Evolutionary conservation across 2,329 filamentous ascomycete species (phyloP), one percentile per base, ranked within the genome.

Genomic region (Nemania sp.): DNA sequence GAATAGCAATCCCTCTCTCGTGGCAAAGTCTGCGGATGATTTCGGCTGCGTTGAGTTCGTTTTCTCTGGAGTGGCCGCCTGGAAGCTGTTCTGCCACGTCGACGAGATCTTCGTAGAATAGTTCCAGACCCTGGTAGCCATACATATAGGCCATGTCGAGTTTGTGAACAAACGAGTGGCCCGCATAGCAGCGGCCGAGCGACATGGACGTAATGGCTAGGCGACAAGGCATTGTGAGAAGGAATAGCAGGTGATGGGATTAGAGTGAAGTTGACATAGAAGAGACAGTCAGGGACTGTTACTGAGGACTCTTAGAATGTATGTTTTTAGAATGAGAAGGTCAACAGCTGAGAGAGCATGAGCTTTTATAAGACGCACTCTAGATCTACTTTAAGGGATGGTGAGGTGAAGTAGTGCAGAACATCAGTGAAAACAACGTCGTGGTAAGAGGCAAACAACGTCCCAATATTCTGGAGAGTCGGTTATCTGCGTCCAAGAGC

Each of bases 151-250:
- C 89, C 73, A 84, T 81, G 66, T 85, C 78, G 43, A 93, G 79
- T 66, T 91, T 93, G 66, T 80, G 73, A 1, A 77, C 70, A 19
- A 93, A 77, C 23, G 77, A 75, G 70, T 93, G 89, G 59, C 87
- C 83, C 66, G 86, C 86, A 30, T 68, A 78, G 64, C 83, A 84
- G 36, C 87, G 84, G 36, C 89, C 89, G 1, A 93, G 78, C 43
- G 88, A 91, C 79, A 91, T 89, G 58, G 87, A 88, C 53, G 85
- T 85, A 66, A 93, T 91, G 33, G 80, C 87, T 60, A 86, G 80
- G 60, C 78, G 79, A 69, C 78, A 83, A 57, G 78, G 67, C 79
- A 81, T 81, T 24, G 54, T 72, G 47, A 52, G 37, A 22, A 41
- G n/a, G n/a, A n/a, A n/a, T n/a, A n/a, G n/a, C 8, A 31, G 33